Conservation (phyloP, 139 green algal species). For the Yamagishiella unicocca region DNA sequence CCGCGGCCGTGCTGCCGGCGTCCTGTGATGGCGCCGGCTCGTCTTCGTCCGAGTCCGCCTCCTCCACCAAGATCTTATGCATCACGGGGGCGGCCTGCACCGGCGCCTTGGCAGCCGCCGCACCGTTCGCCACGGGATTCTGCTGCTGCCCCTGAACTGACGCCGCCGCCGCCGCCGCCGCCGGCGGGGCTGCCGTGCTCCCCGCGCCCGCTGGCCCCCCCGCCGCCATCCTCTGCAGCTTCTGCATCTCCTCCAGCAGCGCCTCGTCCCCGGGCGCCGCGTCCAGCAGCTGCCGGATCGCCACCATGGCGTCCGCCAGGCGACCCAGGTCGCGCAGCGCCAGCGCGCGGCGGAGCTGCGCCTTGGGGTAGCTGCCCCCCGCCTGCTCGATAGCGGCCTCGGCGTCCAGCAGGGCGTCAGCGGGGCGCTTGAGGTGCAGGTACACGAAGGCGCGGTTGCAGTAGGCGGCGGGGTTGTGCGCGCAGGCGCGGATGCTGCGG, state of each 20-base stretch:
- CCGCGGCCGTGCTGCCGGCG: not conserved
- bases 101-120: not conserved
- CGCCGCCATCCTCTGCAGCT: constrained; percentile 8
- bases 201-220: not conserved
- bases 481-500: constrained; percentile 32
- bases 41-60: constrained; percentile 31
- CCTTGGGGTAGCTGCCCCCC: constrained; percentile 53
- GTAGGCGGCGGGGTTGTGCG: constrained; percentile 41
- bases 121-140: not conserved
- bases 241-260: constrained; percentile 13
- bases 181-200: not conserved
- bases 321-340: constrained; percentile 42
- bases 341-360: constrained; percentile 22
- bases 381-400: constrained; percentile 40
- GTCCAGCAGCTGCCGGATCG: constrained; percentile 4
- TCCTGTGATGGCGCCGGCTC: not conserved
- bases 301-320: not conserved
- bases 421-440: constrained; percentile 41
- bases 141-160: not conserved
- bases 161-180: no score
- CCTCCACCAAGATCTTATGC: constrained; percentile 32
- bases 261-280: not conserved
- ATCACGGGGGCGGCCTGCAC: constrained; percentile 9
- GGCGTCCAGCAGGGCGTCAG: constrained; percentile 46
- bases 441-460: constrained; percentile 53